These are phyloP conservation scores for Quercus aquifolioides DNA, from an alignment of 306 rosid genomes.

Conservation along the genomic window DNA sequence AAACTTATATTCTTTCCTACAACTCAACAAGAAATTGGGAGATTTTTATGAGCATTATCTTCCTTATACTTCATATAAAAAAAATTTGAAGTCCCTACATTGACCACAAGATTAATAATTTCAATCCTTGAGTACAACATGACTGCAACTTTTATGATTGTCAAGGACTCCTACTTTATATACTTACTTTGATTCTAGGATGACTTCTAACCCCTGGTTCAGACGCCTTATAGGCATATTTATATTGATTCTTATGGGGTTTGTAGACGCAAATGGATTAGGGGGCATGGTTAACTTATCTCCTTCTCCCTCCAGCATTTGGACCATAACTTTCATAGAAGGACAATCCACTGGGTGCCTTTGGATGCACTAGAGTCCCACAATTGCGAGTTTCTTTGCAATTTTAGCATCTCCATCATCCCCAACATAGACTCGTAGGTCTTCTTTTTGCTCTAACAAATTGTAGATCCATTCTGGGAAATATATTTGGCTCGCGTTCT, in stretches of 20 bases:
- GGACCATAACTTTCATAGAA: slow-evolving; percentile 6
- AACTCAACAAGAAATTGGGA: too few species aligned
- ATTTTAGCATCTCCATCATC: slow-evolving; percentile 18
- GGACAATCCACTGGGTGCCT: slow-evolving; percentile 11
- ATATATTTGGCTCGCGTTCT: background rate
- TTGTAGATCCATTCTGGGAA: slow-evolving; percentile 15
- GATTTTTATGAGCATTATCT: too few species aligned
- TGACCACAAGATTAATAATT: too few species aligned
- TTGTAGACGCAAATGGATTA: background rate
- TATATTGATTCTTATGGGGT: background rate
- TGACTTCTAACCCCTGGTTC: background rate
- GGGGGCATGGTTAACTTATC: background rate
- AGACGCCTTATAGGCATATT: background rate
- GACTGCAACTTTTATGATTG: too few species aligned
- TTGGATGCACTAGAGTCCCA: slow-evolving; percentile 28
- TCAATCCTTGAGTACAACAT: too few species aligned
- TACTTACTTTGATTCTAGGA: background rate
- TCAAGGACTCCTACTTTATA: too few species aligned
- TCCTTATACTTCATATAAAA: too few species aligned
- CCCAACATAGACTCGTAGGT: slow-evolving; percentile 13
- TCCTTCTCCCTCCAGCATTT: slow-evolving; percentile 9
- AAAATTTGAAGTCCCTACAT: too few species aligned
- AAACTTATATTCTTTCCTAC: too few species aligned
- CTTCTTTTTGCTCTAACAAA: background rate
- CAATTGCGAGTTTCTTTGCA: slow-evolving; percentile 30